Evolutionary conservation across 1,284 basidiomycete genomes (phyloP).

Genomic region (Leccinum angustisporum): DNA sequence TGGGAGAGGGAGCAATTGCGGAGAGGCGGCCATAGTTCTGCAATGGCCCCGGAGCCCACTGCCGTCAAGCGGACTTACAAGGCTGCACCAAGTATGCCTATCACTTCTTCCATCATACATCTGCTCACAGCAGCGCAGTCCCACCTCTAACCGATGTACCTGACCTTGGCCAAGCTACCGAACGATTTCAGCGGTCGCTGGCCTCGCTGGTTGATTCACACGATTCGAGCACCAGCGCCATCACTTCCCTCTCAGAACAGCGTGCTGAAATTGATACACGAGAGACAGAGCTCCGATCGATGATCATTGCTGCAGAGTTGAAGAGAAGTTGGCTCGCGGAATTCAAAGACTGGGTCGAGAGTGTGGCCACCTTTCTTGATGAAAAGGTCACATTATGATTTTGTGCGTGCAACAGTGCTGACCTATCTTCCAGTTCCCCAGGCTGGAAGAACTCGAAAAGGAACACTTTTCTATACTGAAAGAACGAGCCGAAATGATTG

Average conservation of each 20-base stretch:
- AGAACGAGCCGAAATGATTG: constrained; percentile 73
- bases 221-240: constrained; percentile 58
- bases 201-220: constrained; percentile 72
- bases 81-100: constrained; percentile 69
- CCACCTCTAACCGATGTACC: constrained; percentile 61
- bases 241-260: constrained; percentile 67
- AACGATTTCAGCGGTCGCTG: constrained; percentile 62
- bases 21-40: constrained; percentile 59
- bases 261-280: constrained; percentile 69
- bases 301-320: constrained; percentile 77
- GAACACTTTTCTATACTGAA: constrained; percentile 74
- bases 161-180: constrained; percentile 53
- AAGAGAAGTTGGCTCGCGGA: constrained; percentile 87
- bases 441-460: constrained; percentile 82
- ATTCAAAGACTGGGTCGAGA: constrained; percentile 86
- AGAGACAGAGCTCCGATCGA: constrained; percentile 76
- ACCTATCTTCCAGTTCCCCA: constrained; percentile 64
- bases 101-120: background rate
- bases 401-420: background rate
- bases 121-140: constrained; percentile 44
- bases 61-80: constrained; percentile 61
- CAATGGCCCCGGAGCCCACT: constrained; percentile 28
- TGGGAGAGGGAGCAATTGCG: constrained; percentile 90
- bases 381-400: constrained; percentile 67
- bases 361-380: constrained; percentile 85